These are phyloP conservation scores for Cinchona pubescens DNA, from an alignment of 257 asterid species.

Conservation along the genomic window DNA sequence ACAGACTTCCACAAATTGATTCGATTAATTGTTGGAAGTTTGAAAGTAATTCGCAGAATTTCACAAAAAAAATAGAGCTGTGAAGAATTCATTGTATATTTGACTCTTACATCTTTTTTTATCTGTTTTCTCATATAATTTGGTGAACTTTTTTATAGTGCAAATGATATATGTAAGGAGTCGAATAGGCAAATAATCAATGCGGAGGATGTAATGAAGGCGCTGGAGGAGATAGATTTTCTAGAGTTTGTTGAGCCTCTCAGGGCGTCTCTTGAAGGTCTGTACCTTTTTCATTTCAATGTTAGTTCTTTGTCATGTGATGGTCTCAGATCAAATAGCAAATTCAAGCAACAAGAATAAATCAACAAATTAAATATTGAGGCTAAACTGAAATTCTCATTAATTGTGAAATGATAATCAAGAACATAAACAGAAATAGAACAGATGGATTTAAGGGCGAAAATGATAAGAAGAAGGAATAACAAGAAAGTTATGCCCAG, in stretches of 20 bases:
- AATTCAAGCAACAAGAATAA: no score
- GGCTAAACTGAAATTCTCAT: no score
- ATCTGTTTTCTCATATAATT: not conserved
- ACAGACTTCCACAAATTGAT: not conserved
- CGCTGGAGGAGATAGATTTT: slow-evolving; percentile 89
- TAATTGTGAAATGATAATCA: no score
- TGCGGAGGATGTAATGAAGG: slow-evolving; percentile 92
- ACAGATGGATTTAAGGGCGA: no score
- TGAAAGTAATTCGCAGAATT: no score
- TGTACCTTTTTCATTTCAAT: slow-evolving; percentile 6
- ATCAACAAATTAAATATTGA: no score
- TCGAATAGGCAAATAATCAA: slow-evolving; percentile 76
- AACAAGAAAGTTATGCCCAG: no score
- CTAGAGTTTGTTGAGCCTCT: slow-evolving; percentile 75
- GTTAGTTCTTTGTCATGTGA: not conserved
- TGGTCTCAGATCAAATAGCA: no score
- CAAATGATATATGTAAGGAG: slow-evolving; percentile 85
- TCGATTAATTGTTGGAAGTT: no score
- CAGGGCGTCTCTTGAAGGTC: slow-evolving; percentile 82
- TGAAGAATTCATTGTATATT: no score
- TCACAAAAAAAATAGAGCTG: not conserved
- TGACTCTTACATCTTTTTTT: not conserved
- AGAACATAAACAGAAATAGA: no score
- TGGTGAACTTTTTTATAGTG: slow-evolving; percentile 31
- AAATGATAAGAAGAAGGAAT: no score